A percentile compares a stretch with the other conserved stretches of the same genome.
Evolutionary conservation across 768 basidiomycete species (phyloP).

Genomic region (Mycena capillaripes): DNA sequence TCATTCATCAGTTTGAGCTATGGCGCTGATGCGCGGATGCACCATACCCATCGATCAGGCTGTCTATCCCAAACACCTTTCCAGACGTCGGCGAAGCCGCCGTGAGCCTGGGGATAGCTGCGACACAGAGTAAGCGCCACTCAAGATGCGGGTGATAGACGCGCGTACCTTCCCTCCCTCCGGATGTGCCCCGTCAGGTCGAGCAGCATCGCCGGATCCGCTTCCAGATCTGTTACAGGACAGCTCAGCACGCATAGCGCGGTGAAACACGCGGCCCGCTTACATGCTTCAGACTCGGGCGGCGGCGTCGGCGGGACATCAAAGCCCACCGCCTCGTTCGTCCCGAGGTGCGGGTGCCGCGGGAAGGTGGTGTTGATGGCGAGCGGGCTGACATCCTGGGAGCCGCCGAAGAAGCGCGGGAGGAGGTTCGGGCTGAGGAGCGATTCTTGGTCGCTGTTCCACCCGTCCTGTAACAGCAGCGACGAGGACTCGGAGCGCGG

Average conservation of each 20-base stretch:
- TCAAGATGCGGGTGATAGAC: neutral
- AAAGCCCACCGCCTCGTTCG: constrained; percentile 19
- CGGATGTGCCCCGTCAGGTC: constrained; percentile 51
- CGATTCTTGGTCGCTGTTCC: constrained; percentile 39
- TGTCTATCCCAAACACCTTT: constrained; percentile 51
- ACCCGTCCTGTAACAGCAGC: constrained; percentile 43
- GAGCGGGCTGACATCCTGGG: constrained; percentile 35
- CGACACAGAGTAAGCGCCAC: constrained; percentile 24
- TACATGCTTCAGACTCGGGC: constrained; percentile 32
- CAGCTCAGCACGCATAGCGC: neutral
- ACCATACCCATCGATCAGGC: constrained; percentile 31
- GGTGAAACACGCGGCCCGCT: neutral
- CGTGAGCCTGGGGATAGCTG: constrained; percentile 53
- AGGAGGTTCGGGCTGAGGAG: constrained; percentile 53
- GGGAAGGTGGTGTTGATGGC: constrained; percentile 34
- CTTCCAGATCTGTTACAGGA: constrained; percentile 24
- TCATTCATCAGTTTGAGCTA: neutral
- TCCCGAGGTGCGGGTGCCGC: constrained; percentile 4
- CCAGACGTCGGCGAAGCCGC: constrained; percentile 62
- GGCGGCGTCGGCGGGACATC: constrained; percentile 36
- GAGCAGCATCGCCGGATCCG: constrained; percentile 32
- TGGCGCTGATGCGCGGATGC: neutral
- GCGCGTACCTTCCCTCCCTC: constrained; percentile 43
- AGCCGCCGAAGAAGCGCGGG: constrained; percentile 49
- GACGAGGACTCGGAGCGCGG: constrained; percentile 54